A percentile compares a stretch with the other conserved stretches of the same genome.
These are phyloP conservation scores for Udeniomyces megalosporus DNA, from an alignment of 768 basidiomycete species.

Conservation along the genomic window DNA sequence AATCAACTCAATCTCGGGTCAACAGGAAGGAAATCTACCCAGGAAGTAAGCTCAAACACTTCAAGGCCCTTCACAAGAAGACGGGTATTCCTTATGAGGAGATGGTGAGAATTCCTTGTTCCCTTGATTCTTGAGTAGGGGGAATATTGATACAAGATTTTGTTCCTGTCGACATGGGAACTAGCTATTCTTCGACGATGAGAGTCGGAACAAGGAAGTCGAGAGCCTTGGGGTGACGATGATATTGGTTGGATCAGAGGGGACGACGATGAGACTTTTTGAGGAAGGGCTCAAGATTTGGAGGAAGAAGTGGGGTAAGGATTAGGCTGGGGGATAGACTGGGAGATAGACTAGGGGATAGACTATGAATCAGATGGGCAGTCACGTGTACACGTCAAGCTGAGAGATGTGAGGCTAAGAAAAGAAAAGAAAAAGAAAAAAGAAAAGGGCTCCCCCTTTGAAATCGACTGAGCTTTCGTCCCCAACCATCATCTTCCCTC, in stretches of 20 bases:
- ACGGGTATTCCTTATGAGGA: conserved; percentile 64
- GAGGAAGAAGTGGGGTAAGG: conserved; percentile 34
- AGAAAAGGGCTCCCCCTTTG: too few species aligned
- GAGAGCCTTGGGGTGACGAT: conserved; percentile 55
- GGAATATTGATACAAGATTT: too few species aligned
- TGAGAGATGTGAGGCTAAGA: too few species aligned
- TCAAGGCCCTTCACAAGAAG: conserved; percentile 51
- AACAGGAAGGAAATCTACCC: conserved; percentile 9
- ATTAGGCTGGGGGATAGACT: too few species aligned
- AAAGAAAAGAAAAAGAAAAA: too few species aligned
- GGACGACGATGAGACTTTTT: conserved; percentile 46
- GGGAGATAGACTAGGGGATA: too few species aligned
- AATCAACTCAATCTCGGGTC: conserved; percentile 20
- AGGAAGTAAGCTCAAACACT: conserved; percentile 71
- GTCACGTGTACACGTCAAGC: too few species aligned
- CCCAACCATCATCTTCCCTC: too few species aligned
- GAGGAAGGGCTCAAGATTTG: conserved; percentile 56
- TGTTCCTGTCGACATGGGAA: not conserved
- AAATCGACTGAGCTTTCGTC: too few species aligned
- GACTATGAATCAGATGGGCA: too few species aligned
- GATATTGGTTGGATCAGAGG: conserved; percentile 43
- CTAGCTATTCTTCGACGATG: conserved; percentile 55
- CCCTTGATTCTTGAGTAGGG: not conserved
- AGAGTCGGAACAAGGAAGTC: conserved; percentile 46
- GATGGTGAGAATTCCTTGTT: conserved; percentile 40